Evolutionary conservation across 2,329 filamentous ascomycete genomes (phyloP).

Genomic region (Paecilomyces fulvus): DNA sequence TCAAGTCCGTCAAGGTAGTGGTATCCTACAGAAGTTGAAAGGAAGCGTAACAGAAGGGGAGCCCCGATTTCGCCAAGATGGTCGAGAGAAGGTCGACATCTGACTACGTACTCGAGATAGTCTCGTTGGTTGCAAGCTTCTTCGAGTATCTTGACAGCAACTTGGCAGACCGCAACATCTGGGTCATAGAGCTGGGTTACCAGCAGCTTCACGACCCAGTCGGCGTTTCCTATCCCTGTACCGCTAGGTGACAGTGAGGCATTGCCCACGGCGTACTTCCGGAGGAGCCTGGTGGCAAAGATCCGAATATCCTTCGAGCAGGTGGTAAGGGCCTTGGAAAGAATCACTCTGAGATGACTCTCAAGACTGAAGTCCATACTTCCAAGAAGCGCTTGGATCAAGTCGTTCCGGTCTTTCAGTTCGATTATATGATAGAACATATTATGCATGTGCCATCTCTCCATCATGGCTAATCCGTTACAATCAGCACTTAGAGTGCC

Average conservation of each 20-base stretch:
- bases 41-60: slow-evolving; percentile 79
- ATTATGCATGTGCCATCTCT: slow-evolving; percentile 96
- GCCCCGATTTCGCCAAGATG: slow-evolving; percentile 96
- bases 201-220: slow-evolving; percentile 94
- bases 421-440: slow-evolving; percentile 99
- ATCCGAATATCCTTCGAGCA: slow-evolving; percentile 87
- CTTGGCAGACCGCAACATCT: slow-evolving; percentile 91
- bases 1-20: slow-evolving; percentile 94
- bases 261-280: slow-evolving; percentile 69
- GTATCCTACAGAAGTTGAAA: slow-evolving; percentile 94
- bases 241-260: slow-evolving; percentile 31
- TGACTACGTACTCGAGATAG: slow-evolving; percentile 90
- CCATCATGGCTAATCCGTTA: slow-evolving; percentile 79
- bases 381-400: slow-evolving; percentile 78
- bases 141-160: slow-evolving; percentile 93
- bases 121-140: slow-evolving; percentile 91
- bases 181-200: slow-evolving; percentile 98
- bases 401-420: slow-evolving; percentile 77
- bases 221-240: slow-evolving; percentile 55
- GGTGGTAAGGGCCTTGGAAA: slow-evolving; percentile 88
- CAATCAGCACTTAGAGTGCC: slow-evolving; percentile 76
- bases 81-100: slow-evolving; percentile 87
- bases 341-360: slow-evolving; percentile 81
- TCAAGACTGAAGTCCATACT: slow-evolving; percentile 88
- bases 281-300: slow-evolving; percentile 74